Conservation (phyloP, 208 protist species). For the Crithidia sp. region DNA sequence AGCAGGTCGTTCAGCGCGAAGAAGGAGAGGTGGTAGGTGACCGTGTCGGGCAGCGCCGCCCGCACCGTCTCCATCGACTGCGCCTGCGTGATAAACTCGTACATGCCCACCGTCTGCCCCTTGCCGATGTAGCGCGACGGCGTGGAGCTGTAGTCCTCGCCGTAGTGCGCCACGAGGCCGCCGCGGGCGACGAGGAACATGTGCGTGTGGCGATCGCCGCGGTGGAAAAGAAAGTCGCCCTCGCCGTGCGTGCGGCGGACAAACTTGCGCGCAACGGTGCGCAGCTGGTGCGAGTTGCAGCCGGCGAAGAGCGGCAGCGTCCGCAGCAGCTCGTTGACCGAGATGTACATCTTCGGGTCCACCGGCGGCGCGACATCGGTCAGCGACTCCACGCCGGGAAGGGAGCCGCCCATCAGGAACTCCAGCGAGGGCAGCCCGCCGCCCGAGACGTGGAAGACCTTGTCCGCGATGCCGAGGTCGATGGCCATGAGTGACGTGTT, state of each 20-base stretch:
- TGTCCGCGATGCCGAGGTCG: slow-evolving; percentile 40
- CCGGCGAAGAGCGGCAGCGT: slow-evolving; percentile 76
- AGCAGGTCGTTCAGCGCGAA: slow-evolving; percentile 75
- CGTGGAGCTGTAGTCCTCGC: slow-evolving; percentile 55
- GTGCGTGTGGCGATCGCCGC: slow-evolving; percentile 59
- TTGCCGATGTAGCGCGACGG: slow-evolving; percentile 61
- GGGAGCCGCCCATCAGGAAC: slow-evolving; percentile 95
- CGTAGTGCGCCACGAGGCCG: slow-evolving; percentile 55
- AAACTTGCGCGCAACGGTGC: slow-evolving; percentile 63
- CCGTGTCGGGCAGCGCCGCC: slow-evolving; percentile 67
- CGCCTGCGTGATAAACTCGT: slow-evolving; percentile 79
- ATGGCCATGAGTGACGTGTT: slow-evolving; percentile 50
- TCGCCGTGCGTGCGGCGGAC: slow-evolving; percentile 58
- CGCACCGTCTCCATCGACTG: slow-evolving; percentile 73
- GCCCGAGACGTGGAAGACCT: slow-evolving; percentile 96
- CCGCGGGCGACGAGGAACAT: slow-evolving; percentile 77
- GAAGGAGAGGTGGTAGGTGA: slow-evolving; percentile 80
- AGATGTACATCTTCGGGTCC: slow-evolving; percentile 40
- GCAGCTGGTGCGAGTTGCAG: slow-evolving; percentile 77
- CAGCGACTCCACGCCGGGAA: slow-evolving; percentile 90
- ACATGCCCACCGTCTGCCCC: slow-evolving; percentile 80
- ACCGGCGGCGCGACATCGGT: slow-evolving; percentile 53
- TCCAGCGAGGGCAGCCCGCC: slow-evolving; percentile 98
- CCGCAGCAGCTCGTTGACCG: slow-evolving; percentile 66
- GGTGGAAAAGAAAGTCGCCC: slow-evolving; percentile 77